A percentile compares a stretch with the other conserved stretches of the same genome.
Conservation (phyloP, 768 basidiomycete species). For the Suillus brevipes region DNA sequence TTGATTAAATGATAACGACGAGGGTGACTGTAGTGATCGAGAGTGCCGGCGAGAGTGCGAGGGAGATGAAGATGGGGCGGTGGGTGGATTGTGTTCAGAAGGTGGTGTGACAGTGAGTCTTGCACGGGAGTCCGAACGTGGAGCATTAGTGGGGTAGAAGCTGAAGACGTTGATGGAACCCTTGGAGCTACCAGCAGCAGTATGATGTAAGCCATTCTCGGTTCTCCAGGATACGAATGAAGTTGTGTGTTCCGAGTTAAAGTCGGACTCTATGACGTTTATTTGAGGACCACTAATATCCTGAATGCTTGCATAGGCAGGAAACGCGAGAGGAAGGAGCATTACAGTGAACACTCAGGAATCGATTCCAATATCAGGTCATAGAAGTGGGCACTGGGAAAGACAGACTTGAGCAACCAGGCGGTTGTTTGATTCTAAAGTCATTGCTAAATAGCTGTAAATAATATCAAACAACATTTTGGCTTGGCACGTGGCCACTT, state of each 20-base stretch:
- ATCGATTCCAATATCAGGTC: neutral
- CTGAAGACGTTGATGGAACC: conserved; percentile 30
- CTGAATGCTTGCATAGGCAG: conserved; percentile 13
- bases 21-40: conserved; percentile 35
- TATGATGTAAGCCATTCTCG: neutral
- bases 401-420: neutral
- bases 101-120: conserved; percentile 6
- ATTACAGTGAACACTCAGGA: conserved; percentile 12
- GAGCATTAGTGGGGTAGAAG: neutral
- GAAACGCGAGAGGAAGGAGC: conserved; percentile 29
- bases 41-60: conserved; percentile 29
- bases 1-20: conserved; percentile 35
- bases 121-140: neutral
- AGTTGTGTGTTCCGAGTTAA: conserved; percentile 8
- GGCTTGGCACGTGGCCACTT: neutral
- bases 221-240: conserved; percentile 4
- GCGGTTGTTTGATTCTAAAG: conserved; percentile 32
- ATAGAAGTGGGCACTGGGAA: neutral
- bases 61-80: conserved; percentile 19
- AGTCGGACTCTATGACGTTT: conserved; percentile 24
- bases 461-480: neutral
- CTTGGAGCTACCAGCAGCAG: conserved; percentile 18
- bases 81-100: conserved; percentile 11
- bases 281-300: neutral
- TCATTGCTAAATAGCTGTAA: conserved; percentile 26